Conservation (phyloP, 2,329 filamentous ascomycete species). For the Monosporascus sp. region DNA sequence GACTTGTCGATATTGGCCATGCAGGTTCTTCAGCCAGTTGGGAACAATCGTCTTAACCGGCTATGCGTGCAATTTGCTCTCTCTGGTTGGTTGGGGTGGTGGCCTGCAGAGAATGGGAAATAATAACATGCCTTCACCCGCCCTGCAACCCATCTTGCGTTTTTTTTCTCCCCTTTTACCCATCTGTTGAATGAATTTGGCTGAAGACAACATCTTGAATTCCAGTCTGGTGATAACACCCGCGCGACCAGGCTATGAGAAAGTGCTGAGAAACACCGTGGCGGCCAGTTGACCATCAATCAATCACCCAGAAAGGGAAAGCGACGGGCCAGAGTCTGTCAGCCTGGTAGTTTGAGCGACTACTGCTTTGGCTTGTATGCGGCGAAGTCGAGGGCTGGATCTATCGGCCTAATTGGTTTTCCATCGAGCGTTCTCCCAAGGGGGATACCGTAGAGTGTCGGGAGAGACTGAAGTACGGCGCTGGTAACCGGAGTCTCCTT, state of each 20-base stretch:
- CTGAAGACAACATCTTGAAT: not conserved
- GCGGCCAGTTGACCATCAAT: not conserved
- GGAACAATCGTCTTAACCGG: not conserved
- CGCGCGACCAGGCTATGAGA: not conserved
- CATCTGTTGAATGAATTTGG: not conserved
- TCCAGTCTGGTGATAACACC: not conserved
- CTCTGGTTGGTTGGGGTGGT: not conserved
- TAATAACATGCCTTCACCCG: slow-evolving; percentile 1
- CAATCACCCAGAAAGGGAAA: not conserved
- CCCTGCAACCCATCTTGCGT: slow-evolving; percentile 3
- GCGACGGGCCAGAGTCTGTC: too few species aligned
- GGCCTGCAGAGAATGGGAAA: not conserved
- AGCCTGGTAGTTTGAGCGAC: too few species aligned
- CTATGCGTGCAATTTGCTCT: not conserved
- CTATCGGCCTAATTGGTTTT: too few species aligned
- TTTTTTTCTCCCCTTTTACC: not conserved
- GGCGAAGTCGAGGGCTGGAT: too few species aligned
- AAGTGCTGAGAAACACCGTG: not conserved
- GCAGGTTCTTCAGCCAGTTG: too few species aligned
- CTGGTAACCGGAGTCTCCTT: not conserved
- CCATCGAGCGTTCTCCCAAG: too few species aligned
- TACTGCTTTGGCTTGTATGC: too few species aligned
- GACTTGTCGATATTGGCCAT: too few species aligned
- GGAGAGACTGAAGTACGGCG: too few species aligned
- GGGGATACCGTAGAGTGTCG: too few species aligned